Conservation (phyloP, 2,329 filamentous ascomycete genomes). For the Fusarium haematococcum region DNA sequence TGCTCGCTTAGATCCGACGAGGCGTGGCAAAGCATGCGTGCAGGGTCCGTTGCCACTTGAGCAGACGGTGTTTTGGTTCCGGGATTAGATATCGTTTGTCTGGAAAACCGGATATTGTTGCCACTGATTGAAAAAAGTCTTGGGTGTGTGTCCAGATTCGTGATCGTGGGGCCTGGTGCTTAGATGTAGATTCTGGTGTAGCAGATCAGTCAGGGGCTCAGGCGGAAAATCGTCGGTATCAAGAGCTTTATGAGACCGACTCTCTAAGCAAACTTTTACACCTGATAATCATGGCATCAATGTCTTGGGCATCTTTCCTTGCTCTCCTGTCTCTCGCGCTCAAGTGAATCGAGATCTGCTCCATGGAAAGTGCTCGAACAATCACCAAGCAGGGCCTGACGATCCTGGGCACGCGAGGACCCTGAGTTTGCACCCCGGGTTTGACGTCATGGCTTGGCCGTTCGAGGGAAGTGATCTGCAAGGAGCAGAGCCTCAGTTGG, state of each 20-base stretch:
- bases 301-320: not conserved
- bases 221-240: constrained; percentile 8
- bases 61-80: not conserved
- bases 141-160: constrained; percentile 2
- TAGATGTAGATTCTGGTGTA: constrained; percentile 17
- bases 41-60: constrained; percentile 25
- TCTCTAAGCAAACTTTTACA: not conserved
- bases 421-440: constrained; percentile 27
- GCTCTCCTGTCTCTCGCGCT: not conserved
- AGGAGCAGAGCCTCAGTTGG: constrained; percentile 28
- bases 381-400: constrained; percentile 1
- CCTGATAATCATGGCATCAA: constrained; percentile 8
- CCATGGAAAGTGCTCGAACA: constrained; percentile 31
- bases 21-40: constrained; percentile 20
- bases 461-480: constrained; percentile 32
- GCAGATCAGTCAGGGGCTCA: constrained; percentile 7
- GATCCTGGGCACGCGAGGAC: constrained; percentile 20
- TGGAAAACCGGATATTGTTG: constrained; percentile 14
- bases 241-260: constrained; percentile 8
- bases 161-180: not conserved
- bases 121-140: not conserved
- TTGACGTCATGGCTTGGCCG: constrained; percentile 29
- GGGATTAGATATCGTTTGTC: constrained; percentile 15
- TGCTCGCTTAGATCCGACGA: constrained; percentile 18
- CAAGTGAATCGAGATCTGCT: constrained; percentile 16